Conservation (phyloP, 202 grass and related monocot genomes). For the Eragrostis tef region DNA sequence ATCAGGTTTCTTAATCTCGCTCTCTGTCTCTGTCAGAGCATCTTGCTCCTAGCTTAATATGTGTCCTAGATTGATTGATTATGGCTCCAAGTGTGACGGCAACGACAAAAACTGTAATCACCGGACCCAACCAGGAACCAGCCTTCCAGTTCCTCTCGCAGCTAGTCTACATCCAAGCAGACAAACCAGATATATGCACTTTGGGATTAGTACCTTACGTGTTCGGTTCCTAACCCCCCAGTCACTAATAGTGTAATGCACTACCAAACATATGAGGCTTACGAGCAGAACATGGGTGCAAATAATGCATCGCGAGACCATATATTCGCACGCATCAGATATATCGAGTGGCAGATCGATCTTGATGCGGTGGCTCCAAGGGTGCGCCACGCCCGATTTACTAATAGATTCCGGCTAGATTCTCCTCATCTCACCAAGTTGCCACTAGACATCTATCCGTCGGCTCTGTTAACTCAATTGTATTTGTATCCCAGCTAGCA, state of each 20-base stretch:
- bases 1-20: too few species aligned
- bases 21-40: too few species aligned
- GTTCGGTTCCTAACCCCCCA: slow-evolving; percentile 10
- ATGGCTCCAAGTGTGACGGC: not conserved
- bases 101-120: slow-evolving; percentile 33
- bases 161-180: not conserved
- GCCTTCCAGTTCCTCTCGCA: too few species aligned
- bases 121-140: not conserved
- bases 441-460: not conserved
- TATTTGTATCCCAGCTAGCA: too few species aligned
- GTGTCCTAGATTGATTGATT: not conserved
- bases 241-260: not conserved
- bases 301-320: not conserved
- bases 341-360: not conserved
- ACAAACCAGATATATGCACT: slow-evolving; percentile 29
- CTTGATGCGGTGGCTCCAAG: not conserved
- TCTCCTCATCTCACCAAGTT: not conserved
- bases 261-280: too few species aligned
- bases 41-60: too few species aligned
- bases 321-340: not conserved
- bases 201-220: not conserved
- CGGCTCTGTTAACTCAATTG: not conserved
- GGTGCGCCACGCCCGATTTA: not conserved
- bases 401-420: not conserved
- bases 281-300: slow-evolving; percentile 18